Percentiles rank a stretch among this genome's conserved stretches.
phyloP scores from a whole-genome alignment of 1,284 basidiomycete species.

The Malassezia obtusa region DNA sequence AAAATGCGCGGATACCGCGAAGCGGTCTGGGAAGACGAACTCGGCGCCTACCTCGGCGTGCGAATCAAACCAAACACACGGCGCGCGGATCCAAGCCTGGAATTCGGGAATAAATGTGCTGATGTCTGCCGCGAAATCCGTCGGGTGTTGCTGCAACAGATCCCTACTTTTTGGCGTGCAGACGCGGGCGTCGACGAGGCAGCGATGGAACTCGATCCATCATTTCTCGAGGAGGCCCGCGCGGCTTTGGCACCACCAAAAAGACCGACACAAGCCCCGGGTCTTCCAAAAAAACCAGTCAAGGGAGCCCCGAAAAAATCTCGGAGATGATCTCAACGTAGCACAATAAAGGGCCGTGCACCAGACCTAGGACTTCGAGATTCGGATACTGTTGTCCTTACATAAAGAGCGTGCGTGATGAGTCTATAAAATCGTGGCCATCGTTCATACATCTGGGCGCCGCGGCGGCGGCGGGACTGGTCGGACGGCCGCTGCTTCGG shows the following conservation, averaged over 20 bases:
- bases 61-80: constrained; percentile 4
- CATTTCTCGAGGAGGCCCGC: neutral
- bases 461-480: no score
- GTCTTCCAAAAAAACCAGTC: no score
- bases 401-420: no score
- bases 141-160: constrained; percentile 13
- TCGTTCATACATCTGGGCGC: no score
- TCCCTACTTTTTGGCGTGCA: constrained; percentile 19
- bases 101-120: constrained; percentile 32
- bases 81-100: constrained; percentile 19
- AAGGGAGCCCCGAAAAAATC: no score
- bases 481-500: no score
- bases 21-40: constrained; percentile 35
- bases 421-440: no score
- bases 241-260: neutral
- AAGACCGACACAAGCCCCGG: neutral
- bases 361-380: no score
- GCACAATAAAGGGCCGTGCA: no score
- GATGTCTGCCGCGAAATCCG: constrained; percentile 24
- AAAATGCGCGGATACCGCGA: constrained; percentile 32
- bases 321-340: neutral
- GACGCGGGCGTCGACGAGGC: constrained; percentile 12
- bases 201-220: neutral
- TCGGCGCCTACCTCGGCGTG: constrained; percentile 39
- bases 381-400: no score